Base-by-base conservation (phyloP, 768 basidiomycete species). In the Phlebiopsis gigantea region DNA sequence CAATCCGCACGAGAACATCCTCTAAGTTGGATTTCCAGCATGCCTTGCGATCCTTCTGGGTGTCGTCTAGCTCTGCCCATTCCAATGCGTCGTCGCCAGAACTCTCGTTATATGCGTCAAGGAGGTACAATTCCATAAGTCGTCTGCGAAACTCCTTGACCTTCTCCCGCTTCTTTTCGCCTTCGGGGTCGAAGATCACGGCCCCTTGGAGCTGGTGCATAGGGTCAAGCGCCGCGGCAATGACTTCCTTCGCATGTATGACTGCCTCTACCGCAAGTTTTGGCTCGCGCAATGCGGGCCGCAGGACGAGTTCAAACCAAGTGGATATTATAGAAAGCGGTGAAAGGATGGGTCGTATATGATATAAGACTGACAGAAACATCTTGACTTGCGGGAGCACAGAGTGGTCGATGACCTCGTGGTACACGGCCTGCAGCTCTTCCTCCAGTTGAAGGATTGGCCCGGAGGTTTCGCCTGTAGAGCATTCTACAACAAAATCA, bases 271-370 rank as follows among this genome's bases (percentile, higher is more conserved):
- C 79, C 2, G 87, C 75, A 19, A 93, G 72, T 61, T 77, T 83
- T 34, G 88, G 84, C 66, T 90, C 85, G 47, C 88, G 84, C 53
- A 93, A 75, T 26, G 89, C 87, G 24, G 88, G 86, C 30, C 90
- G 84, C 2, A 93, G 75, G 25, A 88, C 77, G 30, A 88, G 77
- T 67, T 93, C 89, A 68, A 90, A 93, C 91, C 91, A 93, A 25
- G 76, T 77, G 1, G 84, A 84, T 56, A 90, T 85, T 54, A 91
- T 74, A 24, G 87, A 87, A 5, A 76, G 76, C 7, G 86, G 72
- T 2, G 87, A 75, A 6, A 90, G 72, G 26, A 88, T 74, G 12
- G 84, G 79, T 9, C 75, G 73, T 25, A 92, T 76, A 62, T 82
- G 82, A 60, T 79, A 77, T 5, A 92, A 75, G 17, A 88, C 77